Conservation (phyloP, 192 early-diverging fungal species). For the Coemansia sp. region DNA sequence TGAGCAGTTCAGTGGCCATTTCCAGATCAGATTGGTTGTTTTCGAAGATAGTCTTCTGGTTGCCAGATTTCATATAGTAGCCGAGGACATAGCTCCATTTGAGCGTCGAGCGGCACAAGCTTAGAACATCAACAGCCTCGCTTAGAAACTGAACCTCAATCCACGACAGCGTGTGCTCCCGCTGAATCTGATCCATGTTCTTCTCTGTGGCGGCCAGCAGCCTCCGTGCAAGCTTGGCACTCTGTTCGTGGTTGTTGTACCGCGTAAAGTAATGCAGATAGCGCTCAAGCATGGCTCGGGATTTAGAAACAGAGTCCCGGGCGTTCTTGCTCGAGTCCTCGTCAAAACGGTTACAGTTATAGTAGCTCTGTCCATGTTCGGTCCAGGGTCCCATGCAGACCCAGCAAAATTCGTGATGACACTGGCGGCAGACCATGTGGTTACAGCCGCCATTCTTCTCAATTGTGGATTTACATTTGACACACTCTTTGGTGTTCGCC, state of each 20-base stretch:
- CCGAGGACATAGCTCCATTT: constrained; percentile 99
- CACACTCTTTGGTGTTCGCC: constrained; percentile 92
- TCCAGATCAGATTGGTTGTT: constrained; percentile 98
- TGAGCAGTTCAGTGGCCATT: constrained; percentile 93
- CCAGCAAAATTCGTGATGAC: constrained; percentile 99
- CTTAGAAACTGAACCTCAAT: constrained; percentile 98
- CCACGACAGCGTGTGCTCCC: constrained; percentile 85
- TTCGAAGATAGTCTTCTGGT: constrained; percentile 91
- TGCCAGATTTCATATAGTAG: constrained; percentile 84
- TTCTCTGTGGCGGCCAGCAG: constrained; percentile 50
- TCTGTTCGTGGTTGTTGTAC: constrained; percentile 97
- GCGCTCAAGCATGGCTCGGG: constrained; percentile 80
- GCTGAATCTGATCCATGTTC: constrained; percentile 94
- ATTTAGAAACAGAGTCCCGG: constrained; percentile 83
- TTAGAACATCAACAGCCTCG: constrained; percentile 85
- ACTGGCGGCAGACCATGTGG: constrained; percentile 99
- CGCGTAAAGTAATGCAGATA: constrained; percentile 98
- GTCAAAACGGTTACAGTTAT: constrained; percentile 96
- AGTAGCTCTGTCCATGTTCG: constrained; percentile 94
- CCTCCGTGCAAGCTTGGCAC: constrained; percentile 84
- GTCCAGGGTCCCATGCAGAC: constrained; percentile 97
- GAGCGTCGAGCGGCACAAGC: constrained; percentile 85
- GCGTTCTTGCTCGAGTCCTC: constrained; percentile 86
- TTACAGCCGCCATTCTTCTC: constrained; percentile 99
- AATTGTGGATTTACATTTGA: constrained; percentile 91